Conservation (phyloP, 352 stramenopile species). For the Blastocystis sp. region DNA sequence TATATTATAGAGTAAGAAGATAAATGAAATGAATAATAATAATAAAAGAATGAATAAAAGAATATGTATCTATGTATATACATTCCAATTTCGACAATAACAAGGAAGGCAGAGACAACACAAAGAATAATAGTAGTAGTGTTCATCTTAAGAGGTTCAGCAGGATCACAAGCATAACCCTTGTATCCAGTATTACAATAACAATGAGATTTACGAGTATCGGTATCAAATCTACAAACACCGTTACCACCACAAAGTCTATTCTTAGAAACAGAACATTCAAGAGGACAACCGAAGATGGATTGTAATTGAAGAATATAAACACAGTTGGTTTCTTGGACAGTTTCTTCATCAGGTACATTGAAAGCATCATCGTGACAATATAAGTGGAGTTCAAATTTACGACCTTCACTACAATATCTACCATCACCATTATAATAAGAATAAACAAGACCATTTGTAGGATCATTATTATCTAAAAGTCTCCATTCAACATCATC, state of each 20-base stretch:
- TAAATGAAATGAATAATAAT: too few relatives aligned
- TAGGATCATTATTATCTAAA: slow-evolving; percentile 27
- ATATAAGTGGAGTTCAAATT: slow-evolving; percentile 12
- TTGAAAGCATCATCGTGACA: slow-evolving; percentile 22
- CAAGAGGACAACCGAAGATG: slow-evolving; percentile 25
- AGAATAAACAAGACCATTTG: slow-evolving; percentile 4
- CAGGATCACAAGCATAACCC: slow-evolving; percentile 16
- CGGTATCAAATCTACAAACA: slow-evolving; percentile 30
- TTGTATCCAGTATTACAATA: slow-evolving; percentile 39
- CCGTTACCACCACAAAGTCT: slow-evolving; percentile 31
- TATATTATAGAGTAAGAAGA: too few relatives aligned
- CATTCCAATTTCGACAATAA: slow-evolving; percentile 38
- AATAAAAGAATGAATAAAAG: too few relatives aligned
- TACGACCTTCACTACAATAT: background rate
- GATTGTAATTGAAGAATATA: slow-evolving; percentile 29
- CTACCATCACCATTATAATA: slow-evolving; percentile 9
- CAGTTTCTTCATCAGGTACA: slow-evolving; percentile 6
- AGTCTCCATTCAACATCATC: too few relatives aligned
- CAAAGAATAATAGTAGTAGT: slow-evolving; percentile 11
- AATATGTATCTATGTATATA: too few relatives aligned
- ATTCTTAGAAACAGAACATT: slow-evolving; percentile 14
- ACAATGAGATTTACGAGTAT: slow-evolving; percentile 6
- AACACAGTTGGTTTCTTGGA: slow-evolving; percentile 16
- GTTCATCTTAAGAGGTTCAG: background rate
- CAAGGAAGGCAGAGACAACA: slow-evolving; percentile 12